Evolutionary conservation across 2,329 filamentous ascomycete species (phyloP).

Genomic region (Fusarium avenaceum): DNA sequence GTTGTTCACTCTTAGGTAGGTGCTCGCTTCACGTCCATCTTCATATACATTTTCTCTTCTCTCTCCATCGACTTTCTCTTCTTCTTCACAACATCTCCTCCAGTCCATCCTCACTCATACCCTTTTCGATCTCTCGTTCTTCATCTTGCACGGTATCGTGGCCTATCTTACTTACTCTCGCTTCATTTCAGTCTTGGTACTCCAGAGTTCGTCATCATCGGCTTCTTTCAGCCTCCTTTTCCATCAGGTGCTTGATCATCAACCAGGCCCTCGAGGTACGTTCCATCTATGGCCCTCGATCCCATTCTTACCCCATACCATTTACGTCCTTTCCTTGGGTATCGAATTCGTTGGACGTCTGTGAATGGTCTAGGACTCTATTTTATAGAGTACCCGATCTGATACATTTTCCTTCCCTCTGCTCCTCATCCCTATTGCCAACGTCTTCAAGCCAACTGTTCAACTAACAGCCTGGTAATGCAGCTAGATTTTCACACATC

Average conservation of each 20-base stretch:
- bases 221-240: slow-evolving; percentile 49
- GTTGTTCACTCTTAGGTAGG: slow-evolving; percentile 44
- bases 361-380: neutral
- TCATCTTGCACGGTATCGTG: slow-evolving; percentile 72
- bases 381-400: neutral
- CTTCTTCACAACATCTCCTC: slow-evolving; percentile 63
- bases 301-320: neutral
- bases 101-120: slow-evolving; percentile 53
- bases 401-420: neutral
- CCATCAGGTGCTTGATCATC: slow-evolving; percentile 50
- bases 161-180: slow-evolving; percentile 71
- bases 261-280: slow-evolving; percentile 49
- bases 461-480: slow-evolving; percentile 2
- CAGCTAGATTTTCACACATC: slow-evolving; percentile 50
- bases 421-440: neutral
- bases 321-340: no score
- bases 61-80: slow-evolving; percentile 30
- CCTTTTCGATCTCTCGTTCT: slow-evolving; percentile 53
- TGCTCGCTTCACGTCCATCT: slow-evolving; percentile 19
- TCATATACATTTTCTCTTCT: slow-evolving; percentile 16
- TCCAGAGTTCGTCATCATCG: slow-evolving; percentile 58
- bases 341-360: no score
- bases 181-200: slow-evolving; percentile 69
- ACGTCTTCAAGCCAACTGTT: neutral
- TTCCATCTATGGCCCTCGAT: neutral